phyloP scores from a whole-genome alignment of 2,329 filamentous ascomycete genomes.

The Xylaria sp. region DNA sequence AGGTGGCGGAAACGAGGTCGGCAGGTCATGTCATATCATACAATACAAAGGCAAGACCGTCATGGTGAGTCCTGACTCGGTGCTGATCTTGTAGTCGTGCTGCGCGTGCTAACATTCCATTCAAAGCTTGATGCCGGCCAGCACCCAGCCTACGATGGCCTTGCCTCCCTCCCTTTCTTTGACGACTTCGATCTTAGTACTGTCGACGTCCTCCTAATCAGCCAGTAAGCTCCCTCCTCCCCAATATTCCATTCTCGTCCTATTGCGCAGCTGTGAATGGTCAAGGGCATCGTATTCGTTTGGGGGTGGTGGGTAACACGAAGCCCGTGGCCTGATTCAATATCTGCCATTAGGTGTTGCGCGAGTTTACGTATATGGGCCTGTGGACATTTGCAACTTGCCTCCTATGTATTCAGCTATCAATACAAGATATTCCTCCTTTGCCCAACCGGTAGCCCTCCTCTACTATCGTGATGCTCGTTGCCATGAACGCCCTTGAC shows the following conservation, averaged over 20 bases:
- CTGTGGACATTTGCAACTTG: conserved; percentile 17
- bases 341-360: conserved; percentile 1
- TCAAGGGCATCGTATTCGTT: conserved; percentile 31
- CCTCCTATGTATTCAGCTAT: conserved; percentile 42
- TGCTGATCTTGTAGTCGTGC: neutral
- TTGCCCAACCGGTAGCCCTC: conserved; percentile 32
- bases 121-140: conserved; percentile 90
- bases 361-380: conserved; percentile 4
- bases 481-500: conserved; percentile 8
- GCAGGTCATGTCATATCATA: conserved; percentile 94
- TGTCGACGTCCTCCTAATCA: conserved; percentile 95
- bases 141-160: conserved; percentile 93
- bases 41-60: conserved; percentile 99
- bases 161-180: conserved; percentile 93
- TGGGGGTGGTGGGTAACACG: conserved; percentile 16
- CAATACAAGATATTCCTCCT: conserved; percentile 47
- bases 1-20: conserved; percentile 95
- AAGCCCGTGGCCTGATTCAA: conserved; percentile 5
- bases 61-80: conserved; percentile 80
- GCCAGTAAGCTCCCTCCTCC: conserved; percentile 77
- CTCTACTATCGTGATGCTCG: conserved; percentile 30
- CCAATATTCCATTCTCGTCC: conserved; percentile 16
- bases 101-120: conserved; percentile 16
- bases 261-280: conserved; percentile 17
- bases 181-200: conserved; percentile 98